Conservation (phyloP, 345 rosid genomes). For the Sonneratia alba region DNA sequence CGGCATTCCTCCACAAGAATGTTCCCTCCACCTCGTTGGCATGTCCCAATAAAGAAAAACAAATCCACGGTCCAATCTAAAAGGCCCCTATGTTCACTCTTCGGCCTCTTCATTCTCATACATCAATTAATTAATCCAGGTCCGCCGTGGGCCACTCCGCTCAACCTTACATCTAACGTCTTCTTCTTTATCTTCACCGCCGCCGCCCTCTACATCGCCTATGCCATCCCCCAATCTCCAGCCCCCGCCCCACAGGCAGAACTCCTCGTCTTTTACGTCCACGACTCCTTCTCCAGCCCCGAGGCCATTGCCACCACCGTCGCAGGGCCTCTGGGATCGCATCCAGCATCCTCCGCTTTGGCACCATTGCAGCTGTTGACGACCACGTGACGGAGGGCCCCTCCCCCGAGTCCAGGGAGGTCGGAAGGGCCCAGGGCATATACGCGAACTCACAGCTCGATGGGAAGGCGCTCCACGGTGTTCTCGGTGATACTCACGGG, state of each 20-base stretch:
- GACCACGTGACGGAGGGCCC: constrained; percentile 40
- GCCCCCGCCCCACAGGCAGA: constrained; percentile 12
- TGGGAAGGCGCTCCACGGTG: constrained; percentile 33
- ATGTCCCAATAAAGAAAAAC: too few relatives aligned
- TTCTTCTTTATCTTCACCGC: constrained; percentile 23
- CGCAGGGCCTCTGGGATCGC: constrained; percentile 17
- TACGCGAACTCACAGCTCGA: constrained; percentile 36
- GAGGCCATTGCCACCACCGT: constrained; percentile 25
- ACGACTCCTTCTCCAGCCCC: constrained; percentile 25
- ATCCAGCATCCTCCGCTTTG: constrained; percentile 26
- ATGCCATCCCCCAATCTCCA: constrained; percentile 19
- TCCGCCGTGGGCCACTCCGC: constrained; percentile 20
- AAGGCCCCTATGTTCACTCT: background rate
- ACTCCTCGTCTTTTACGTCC: constrained; percentile 30
- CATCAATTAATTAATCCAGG: background rate
- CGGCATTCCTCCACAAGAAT: background rate
- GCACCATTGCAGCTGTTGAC: constrained; percentile 30
- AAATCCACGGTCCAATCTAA: background rate
- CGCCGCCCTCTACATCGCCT: constrained; percentile 20
- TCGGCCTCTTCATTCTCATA: background rate
- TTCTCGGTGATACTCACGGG: constrained; percentile 28
- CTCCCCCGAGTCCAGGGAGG: constrained; percentile 21
- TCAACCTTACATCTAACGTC: constrained; percentile 17
- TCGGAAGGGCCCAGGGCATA: constrained; percentile 36
- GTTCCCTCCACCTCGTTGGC: background rate